Evolutionary conservation across 2,329 filamentous ascomycete genomes (phyloP).

Genomic region (Aspergillus nomiae): DNA sequence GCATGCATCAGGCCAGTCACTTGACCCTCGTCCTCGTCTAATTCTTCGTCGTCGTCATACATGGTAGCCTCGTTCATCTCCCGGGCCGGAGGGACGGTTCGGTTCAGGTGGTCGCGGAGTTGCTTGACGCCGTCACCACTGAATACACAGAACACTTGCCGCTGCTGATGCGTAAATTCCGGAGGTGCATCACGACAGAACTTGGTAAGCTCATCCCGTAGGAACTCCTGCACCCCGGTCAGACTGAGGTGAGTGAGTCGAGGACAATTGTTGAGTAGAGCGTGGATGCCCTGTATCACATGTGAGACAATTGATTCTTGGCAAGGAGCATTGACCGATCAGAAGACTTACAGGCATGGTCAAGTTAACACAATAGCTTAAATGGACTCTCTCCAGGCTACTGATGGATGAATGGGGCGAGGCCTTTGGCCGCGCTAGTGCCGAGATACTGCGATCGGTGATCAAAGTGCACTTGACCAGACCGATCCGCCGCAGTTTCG

Average conservation of each 20-base stretch:
- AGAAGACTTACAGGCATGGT: conserved; percentile 70
- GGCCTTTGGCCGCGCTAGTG: conserved; percentile 69
- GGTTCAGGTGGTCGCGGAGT: conserved; percentile 77
- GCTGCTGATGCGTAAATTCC: conserved; percentile 94
- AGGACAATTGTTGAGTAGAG: conserved; percentile 85
- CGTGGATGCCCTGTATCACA: conserved; percentile 74
- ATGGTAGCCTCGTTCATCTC: conserved; percentile 43
- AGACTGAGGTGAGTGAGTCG: conserved; percentile 91
- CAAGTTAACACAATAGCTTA: conserved; percentile 89
- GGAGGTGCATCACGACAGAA: conserved; percentile 85
- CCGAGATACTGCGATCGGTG: conserved; percentile 84
- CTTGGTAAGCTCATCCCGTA: conserved; percentile 77
- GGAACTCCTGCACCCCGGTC: conserved; percentile 89
- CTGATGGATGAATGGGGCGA: conserved; percentile 62
- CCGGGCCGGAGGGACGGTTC: conserved; percentile 34
- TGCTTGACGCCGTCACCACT: conserved; percentile 80
- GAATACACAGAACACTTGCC: conserved; percentile 96
- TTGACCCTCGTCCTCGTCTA: conserved; percentile 46
- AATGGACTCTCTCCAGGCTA: conserved; percentile 84
- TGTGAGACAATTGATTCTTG: conserved; percentile 3
- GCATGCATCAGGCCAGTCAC: conserved; percentile 46
- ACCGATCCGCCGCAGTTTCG: conserved; percentile 92
- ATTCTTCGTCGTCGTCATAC: conserved; percentile 48
- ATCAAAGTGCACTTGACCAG: conserved; percentile 91
- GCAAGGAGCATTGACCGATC: neutral